Conservation (phyloP, 2,329 filamentous ascomycete genomes). For the Sporothrix protearum region DNA sequence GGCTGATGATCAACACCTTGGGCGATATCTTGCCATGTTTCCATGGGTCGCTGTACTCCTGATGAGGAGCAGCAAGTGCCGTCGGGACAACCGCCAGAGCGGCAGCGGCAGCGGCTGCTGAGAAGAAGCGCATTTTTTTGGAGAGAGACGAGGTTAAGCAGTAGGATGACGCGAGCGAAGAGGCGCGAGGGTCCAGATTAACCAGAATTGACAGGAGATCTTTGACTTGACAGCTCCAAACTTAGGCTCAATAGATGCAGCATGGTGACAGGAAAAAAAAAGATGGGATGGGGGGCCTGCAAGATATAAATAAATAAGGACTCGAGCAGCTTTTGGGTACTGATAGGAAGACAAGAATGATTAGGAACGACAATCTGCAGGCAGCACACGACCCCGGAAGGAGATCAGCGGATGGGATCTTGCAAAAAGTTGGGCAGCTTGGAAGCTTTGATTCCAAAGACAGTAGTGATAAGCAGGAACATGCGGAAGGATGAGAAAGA, state of each 20-base stretch:
- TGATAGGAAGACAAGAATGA: not conserved
- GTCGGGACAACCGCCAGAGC: conserved; percentile 23
- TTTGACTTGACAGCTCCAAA: not conserved
- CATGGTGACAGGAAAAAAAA: not conserved
- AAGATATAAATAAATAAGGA: not conserved
- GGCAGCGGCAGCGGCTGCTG: conserved; percentile 15
- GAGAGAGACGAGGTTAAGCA: not conserved
- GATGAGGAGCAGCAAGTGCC: conserved; percentile 11
- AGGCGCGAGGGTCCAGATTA: not conserved
- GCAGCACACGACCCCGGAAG: not conserved
- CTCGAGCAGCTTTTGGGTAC: not conserved
- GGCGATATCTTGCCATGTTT: conserved; percentile 43
- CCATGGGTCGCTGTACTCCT: not conserved
- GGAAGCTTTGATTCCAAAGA: not conserved
- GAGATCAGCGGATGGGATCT: not conserved
- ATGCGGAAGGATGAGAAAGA: not conserved
- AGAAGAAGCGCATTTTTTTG: conserved; percentile 25
- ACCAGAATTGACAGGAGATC: not conserved
- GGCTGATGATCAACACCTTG: conserved; percentile 60
- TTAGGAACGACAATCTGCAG: not conserved
- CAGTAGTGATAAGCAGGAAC: conserved; percentile 16
- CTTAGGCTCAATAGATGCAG: conserved; percentile 2
- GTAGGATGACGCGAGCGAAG: not conserved
- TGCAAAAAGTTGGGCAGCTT: not conserved
- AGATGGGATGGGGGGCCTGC: not conserved